Evolutionary conservation across 1,284 basidiomycete species (phyloP), one percentile per base, ranked within the genome.

Genomic region (Cryptococcus sp.): DNA sequence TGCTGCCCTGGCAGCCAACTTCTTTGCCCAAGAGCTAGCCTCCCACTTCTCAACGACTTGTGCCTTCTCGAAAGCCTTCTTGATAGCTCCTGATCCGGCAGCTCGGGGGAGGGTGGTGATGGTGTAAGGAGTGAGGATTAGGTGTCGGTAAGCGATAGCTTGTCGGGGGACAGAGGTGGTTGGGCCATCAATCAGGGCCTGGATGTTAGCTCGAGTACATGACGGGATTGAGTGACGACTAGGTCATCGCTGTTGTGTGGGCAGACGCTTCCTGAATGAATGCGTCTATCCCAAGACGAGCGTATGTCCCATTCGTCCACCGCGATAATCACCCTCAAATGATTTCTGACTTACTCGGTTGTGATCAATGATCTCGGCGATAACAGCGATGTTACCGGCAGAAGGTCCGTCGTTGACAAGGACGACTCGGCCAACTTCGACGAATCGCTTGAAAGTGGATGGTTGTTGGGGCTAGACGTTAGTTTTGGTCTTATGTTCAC

Each of bases 361-460:
- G 83, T 98, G 94, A 84, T 98, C 96, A 64, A 98, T 91, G 78
- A 98, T 92, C 79, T 98, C 93, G 56, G 85, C 85, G 73, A 98
- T 93, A 65, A 92, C 88, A 60, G 96, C 96, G 72, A 97, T 88
- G 77, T 87, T 88, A 69, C 92, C 91, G 56, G 85, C 81, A 56
- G 80, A 83, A 57, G 88, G 88, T 60, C 93, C 94, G 61, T 86
- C 78, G 78, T 88, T 90, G 80, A 98, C 82, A 79, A 98, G 90
- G 77, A 98, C 91, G 64, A 98, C 93, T 87, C 94, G 90, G 76
- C 93, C 94, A 74, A 97, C 91, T 84, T 98, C 89, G 76, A 98
- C 93, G 80, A 93, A 97, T 62, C 91, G 90, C 80, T 87, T 87
- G 83, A 98, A 98, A 76, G 85, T 91, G 70, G 88, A 90, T 69